A percentile compares a stretch with the other conserved stretches of the same genome.
These are phyloP conservation scores for Irpex rosettiformis DNA, from an alignment of 1,284 basidiomycete genomes.

Conservation along the genomic window DNA sequence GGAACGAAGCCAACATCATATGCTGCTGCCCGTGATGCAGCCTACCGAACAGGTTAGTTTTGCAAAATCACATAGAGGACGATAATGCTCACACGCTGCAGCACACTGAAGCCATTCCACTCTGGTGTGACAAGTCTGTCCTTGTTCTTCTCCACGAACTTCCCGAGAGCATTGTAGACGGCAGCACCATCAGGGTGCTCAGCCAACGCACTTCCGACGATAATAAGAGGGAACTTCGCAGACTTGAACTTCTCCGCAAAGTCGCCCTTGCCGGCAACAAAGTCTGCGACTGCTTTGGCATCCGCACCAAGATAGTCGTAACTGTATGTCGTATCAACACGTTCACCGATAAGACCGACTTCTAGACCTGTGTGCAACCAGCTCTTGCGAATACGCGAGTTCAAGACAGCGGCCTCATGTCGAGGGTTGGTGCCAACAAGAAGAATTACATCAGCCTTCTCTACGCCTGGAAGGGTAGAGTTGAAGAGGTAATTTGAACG, in stretches of 20 bases:
- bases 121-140: slow-evolving; percentile 77
- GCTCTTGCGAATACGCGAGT: slow-evolving; percentile 94
- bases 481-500: slow-evolving; percentile 98
- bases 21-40: slow-evolving; percentile 90
- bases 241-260: slow-evolving; percentile 89
- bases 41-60: slow-evolving; percentile 33
- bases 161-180: slow-evolving; percentile 76
- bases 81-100: slow-evolving; percentile 74
- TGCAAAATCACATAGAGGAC: background rate
- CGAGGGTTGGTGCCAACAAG: slow-evolving; percentile 97
- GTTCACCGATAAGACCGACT: slow-evolving; percentile 88
- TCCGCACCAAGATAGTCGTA: slow-evolving; percentile 89
- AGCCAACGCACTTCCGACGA: slow-evolving; percentile 84
- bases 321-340: slow-evolving; percentile 89
- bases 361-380: slow-evolving; percentile 87
- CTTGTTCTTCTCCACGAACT: slow-evolving; percentile 81
- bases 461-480: slow-evolving; percentile 88
- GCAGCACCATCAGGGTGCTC: slow-evolving; percentile 88
- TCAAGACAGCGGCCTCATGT: slow-evolving; percentile 96
- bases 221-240: slow-evolving; percentile 92
- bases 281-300: slow-evolving; percentile 76
- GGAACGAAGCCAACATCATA: slow-evolving; percentile 95
- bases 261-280: slow-evolving; percentile 72
- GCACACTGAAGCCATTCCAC: slow-evolving; percentile 94
- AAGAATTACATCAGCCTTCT: slow-evolving; percentile 90